phyloP scores from a whole-genome alignment of 805 yeast genomes.

The Naumovozyma baii region DNA sequence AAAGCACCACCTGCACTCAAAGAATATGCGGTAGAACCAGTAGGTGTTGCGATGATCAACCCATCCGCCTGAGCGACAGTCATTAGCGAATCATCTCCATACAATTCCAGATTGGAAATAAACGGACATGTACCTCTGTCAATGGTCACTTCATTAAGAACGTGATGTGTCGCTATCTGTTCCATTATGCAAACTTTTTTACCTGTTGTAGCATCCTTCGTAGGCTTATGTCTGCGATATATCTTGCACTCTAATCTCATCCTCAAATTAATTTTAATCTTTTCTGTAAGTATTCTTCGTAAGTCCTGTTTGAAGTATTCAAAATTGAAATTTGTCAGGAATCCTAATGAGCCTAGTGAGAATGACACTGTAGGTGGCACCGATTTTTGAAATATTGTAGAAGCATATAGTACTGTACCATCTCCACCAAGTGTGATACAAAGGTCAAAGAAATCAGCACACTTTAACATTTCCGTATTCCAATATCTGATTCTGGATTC shows the following conservation, averaged over 20 bases:
- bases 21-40: conserved; percentile 93
- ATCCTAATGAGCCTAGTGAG: conserved; percentile 83
- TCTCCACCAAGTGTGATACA: conserved; percentile 91
- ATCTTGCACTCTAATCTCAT: conserved; percentile 83
- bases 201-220: conserved; percentile 35
- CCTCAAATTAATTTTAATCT: conserved; percentile 68
- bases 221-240: conserved; percentile 33
- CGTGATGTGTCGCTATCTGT: conserved; percentile 52
- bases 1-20: conserved; percentile 89
- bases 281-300: conserved; percentile 47
- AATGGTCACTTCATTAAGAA: conserved; percentile 76
- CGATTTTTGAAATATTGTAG: conserved; percentile 66
- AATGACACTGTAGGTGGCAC: conserved; percentile 90
- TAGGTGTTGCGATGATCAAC: conserved; percentile 81
- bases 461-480: conserved; percentile 46
- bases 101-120: conserved; percentile 77
- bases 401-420: conserved; percentile 84
- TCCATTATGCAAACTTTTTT: conserved; percentile 30
- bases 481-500: conserved; percentile 47
- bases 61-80: conserved; percentile 94
- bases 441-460: conserved; percentile 47
- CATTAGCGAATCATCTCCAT: conserved; percentile 73
- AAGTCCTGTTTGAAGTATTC: conserved; percentile 58
- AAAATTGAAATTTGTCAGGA: conserved; percentile 74
- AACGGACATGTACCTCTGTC: conserved; percentile 91